These are phyloP conservation scores for Maudiozyma serrabonitensis DNA, from an alignment of 805 yeast genomes.

Conservation along the genomic window DNA sequence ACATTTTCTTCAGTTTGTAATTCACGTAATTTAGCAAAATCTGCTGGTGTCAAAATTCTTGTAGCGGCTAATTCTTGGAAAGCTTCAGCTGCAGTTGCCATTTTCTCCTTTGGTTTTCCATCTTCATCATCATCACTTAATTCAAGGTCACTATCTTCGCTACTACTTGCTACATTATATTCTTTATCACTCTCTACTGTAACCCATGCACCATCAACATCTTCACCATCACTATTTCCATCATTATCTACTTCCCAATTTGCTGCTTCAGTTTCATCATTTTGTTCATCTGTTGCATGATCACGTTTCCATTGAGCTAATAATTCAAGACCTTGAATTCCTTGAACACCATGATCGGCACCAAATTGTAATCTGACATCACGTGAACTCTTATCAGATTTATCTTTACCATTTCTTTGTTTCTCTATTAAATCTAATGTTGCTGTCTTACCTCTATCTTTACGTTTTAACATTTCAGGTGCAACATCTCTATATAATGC, in stretches of 20 bases:
- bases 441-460: conserved; percentile 90
- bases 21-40: conserved; percentile 90
- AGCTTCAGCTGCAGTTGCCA: conserved; percentile 28
- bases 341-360: conserved; percentile 44
- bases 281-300: conserved; percentile 43
- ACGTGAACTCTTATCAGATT: conserved; percentile 7
- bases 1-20: conserved; percentile 77
- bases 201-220: conserved; percentile 86
- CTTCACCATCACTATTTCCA: conserved; percentile 35
- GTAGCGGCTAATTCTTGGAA: conserved; percentile 55
- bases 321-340: conserved; percentile 86
- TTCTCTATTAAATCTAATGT: conserved; percentile 67
- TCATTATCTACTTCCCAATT: conserved; percentile 48
- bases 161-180: conserved; percentile 38
- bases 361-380: conserved; percentile 51
- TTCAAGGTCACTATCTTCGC: conserved; percentile 36
- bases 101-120: conserved; percentile 13
- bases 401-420: conserved; percentile 35
- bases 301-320: conserved; percentile 65
- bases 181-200: conserved; percentile 76
- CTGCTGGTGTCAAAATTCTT: conserved; percentile 91
- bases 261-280: conserved; percentile 54
- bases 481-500: conserved; percentile 87
- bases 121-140: conserved; percentile 14
- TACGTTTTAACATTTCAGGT: conserved; percentile 84